Evolutionary conservation across 371 early-diverging fungal species (phyloP).

Genomic region (Mucor mucedo): DNA sequence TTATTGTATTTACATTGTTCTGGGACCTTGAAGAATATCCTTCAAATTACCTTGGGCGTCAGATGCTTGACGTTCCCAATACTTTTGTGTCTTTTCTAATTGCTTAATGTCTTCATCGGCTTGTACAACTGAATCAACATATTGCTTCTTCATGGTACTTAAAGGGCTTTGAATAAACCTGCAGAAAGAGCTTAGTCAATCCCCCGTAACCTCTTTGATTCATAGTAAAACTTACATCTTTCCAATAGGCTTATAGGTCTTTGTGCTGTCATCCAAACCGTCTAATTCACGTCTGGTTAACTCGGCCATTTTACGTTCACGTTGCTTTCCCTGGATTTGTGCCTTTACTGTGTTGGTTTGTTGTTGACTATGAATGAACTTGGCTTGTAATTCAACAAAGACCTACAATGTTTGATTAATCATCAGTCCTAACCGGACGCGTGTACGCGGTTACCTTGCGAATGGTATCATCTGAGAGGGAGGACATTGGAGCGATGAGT

Average conservation of each 20-base stretch:
- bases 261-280: conserved; percentile 57
- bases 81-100: conserved; percentile 77
- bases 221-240: conserved; percentile 65
- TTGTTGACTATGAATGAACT: conserved; percentile 64
- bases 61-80: conserved; percentile 68
- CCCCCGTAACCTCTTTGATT: not conserved
- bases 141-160: conserved; percentile 57
- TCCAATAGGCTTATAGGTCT: conserved; percentile 77
- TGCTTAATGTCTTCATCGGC: conserved; percentile 63
- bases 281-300: conserved; percentile 76
- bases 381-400: conserved; percentile 67
- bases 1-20: conserved; percentile 26
- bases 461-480: conserved; percentile 53
- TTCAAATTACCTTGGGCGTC: conserved; percentile 74
- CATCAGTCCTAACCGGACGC: too few relatives aligned
- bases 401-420: conserved; percentile 40
- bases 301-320: conserved; percentile 75
- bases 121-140: conserved; percentile 50
- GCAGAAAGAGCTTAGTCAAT: not conserved
- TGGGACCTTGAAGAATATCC: conserved; percentile 66
- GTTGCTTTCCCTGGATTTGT: conserved; percentile 71
- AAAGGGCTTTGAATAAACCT: conserved; percentile 74
- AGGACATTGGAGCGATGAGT: conserved; percentile 30
- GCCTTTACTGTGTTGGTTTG: conserved; percentile 69
- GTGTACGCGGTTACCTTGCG: conserved; percentile 34